phyloP scores from a whole-genome alignment of 129 eudicot genomes.

The Lonicera japonica region DNA sequence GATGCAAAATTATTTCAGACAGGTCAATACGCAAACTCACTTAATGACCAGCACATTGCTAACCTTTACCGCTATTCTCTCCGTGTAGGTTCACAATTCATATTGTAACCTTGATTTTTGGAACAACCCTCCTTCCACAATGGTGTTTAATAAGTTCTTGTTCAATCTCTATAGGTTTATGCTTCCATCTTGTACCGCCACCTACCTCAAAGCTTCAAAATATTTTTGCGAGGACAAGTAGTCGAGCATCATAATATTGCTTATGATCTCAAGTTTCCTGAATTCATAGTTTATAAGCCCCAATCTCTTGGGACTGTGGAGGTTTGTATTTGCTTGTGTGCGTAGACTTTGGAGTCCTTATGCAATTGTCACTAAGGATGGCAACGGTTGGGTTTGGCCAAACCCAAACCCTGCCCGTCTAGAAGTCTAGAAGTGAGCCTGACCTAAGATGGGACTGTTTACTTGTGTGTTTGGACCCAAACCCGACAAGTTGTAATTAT shows the following conservation, averaged over 20 bases:
- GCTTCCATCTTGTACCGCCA: slow-evolving; percentile 47
- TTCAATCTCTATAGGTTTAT: slow-evolving; percentile 41
- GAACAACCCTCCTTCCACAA: background rate
- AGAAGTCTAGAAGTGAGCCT: no score
- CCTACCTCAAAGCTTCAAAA: slow-evolving; percentile 34
- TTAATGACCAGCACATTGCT: slow-evolving; percentile 41
- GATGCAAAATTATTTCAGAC: slow-evolving; percentile 23
- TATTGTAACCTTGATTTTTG: background rate
- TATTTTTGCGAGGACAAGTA: slow-evolving; percentile 30
- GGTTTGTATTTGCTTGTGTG: slow-evolving; percentile 13
- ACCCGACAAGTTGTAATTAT: no score
- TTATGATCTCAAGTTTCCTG: slow-evolving; percentile 32
- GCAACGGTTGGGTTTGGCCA: no score
- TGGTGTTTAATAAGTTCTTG: background rate
- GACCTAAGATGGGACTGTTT: no score
- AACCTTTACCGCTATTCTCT: slow-evolving; percentile 42
- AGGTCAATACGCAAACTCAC: slow-evolving; percentile 7
- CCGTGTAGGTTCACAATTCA: slow-evolving; percentile 33
- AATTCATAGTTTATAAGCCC: slow-evolving; percentile 45
- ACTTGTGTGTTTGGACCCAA: no score
- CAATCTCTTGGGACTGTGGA: slow-evolving; percentile 25
- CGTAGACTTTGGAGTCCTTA: background rate
- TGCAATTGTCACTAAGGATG: no score
- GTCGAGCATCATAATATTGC: slow-evolving; percentile 50
- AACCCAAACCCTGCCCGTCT: no score